Conservation (phyloP, 139 green algal species). For the Haematococcus lacustris region DNA sequence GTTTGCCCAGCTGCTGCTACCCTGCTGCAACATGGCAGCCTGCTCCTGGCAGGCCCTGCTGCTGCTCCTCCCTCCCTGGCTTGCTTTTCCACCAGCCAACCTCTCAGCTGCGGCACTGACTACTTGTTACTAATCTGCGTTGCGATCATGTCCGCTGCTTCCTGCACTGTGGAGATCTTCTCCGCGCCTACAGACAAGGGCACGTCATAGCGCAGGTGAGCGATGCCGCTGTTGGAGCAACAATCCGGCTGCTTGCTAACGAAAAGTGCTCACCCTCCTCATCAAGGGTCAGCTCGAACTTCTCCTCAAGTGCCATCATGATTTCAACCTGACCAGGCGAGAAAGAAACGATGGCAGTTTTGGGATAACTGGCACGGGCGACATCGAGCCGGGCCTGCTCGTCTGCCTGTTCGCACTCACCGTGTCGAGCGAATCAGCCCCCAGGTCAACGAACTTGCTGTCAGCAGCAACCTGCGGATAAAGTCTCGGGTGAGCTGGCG, state of each 20-base stretch:
- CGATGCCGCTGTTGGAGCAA: no score
- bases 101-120: no score
- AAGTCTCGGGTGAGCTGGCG: no score
- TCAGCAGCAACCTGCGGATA: conserved; percentile 64
- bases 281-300: conserved; percentile 92
- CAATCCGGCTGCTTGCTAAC: no score
- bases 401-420: conserved; percentile 42
- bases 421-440: conserved; percentile 95
- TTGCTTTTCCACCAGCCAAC: no score
- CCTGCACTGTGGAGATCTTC: conserved; percentile 91
- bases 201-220: no score
- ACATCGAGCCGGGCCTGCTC: no score
- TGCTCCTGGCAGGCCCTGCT: no score
- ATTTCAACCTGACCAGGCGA: conserved; percentile 77
- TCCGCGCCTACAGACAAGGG: conserved; percentile 64
- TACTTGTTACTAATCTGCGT: conserved; percentile 53
- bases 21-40: no score
- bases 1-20: no score
- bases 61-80: no score
- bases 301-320: conserved; percentile 99
- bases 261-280: conserved; percentile 76
- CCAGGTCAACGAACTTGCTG: conserved; percentile 93
- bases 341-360: neutral
- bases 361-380: neutral
- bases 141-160: conserved; percentile 86